Base-by-base conservation (phyloP, 805 yeast genomes). In the Candida stauntonica region DNA sequence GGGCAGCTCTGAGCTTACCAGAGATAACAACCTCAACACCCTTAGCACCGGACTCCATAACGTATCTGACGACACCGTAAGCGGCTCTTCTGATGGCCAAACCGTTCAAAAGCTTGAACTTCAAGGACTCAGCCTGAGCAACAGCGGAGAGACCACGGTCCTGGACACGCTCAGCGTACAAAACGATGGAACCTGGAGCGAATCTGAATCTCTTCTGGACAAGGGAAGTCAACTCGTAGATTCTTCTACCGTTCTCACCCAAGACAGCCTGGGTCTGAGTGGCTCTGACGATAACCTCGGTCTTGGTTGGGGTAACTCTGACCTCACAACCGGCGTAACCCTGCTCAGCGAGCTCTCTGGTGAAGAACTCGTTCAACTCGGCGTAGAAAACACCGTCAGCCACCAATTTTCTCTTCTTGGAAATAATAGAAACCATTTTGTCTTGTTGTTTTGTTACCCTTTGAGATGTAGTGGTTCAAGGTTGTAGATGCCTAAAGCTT, bases 371-470 rank as follows among this genome's bases (percentile, higher is more conserved):
- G 82, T 93, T 93, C 68, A 93, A 78, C 79, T 93, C 99, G 73
- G 99, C 99, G 95, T 83, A 93, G 82, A 93, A 87, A 66, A 93
- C 99, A 86, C 99, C 99, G 81, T 93, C 99, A 74, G 96, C 96
- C 70, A 93, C 98, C 68, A 89, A 85, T 89, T 89, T 89, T 86
- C 97, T 89, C 79, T 87, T 91, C 79, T 87, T 86, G 67, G 98
- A 91, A 72, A 89, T 84, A 66, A 74, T 52, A 48, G 35, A 38
- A 51, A 55, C 58, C 60, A 55, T 55, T 40, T 46, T 51, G 48
- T 39, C 38, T 41, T 29, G 28, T 30, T 28, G 24, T 33, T 34
- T 38, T 37, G 38, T 15, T 29, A 20, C n/a, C 8, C 26, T n/a
- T 17, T 16, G 12, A 27, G 14, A 20, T 24, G 16, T 27, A 15